Conservation (phyloP, 1,284 basidiomycete species). For the Sutorius eximius region DNA sequence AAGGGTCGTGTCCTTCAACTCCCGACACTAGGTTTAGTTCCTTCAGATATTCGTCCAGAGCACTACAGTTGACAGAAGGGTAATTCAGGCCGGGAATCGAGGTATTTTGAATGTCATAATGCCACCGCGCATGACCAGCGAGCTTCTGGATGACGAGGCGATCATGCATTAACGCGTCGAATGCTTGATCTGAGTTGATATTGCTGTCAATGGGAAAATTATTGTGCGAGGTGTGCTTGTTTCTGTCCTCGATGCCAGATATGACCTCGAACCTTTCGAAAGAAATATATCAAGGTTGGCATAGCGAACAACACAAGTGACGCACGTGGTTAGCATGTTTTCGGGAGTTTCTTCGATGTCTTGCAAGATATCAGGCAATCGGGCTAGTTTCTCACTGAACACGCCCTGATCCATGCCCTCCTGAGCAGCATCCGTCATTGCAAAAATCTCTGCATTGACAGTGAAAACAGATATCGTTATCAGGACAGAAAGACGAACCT, state of each 20-base stretch:
- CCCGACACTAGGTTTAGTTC: slow-evolving; percentile 42
- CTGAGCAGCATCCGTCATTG: slow-evolving; percentile 30
- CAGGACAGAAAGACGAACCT: slow-evolving; percentile 36
- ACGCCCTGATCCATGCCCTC: slow-evolving; percentile 37
- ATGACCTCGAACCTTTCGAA: slow-evolving; percentile 58
- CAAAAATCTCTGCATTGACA: slow-evolving; percentile 41
- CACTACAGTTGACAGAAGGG: slow-evolving; percentile 35
- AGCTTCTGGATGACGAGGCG: slow-evolving; percentile 45
- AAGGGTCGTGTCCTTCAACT: slow-evolving; percentile 39
- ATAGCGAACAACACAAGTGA: slow-evolving; percentile 18
- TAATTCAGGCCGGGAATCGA: slow-evolving; percentile 44
- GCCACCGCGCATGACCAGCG: slow-evolving; percentile 50
- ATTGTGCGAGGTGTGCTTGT: slow-evolving; percentile 42
- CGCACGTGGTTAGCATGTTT: slow-evolving; percentile 55
- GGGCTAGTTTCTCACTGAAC: slow-evolving; percentile 50
- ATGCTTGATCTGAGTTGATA: slow-evolving; percentile 51
- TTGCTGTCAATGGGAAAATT: slow-evolving; percentile 56
- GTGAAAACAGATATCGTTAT: slow-evolving; percentile 4
- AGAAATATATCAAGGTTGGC: background rate
- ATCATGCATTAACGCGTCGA: slow-evolving; percentile 49
- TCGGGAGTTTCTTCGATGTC: slow-evolving; percentile 46
- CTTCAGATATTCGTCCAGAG: slow-evolving; percentile 40
- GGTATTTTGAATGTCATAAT: slow-evolving; percentile 47
- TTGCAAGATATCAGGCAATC: slow-evolving; percentile 57
- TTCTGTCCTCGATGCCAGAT: slow-evolving; percentile 52